Conservation (phyloP, 257 asterid genomes). For the Solanum commersonii region DNA sequence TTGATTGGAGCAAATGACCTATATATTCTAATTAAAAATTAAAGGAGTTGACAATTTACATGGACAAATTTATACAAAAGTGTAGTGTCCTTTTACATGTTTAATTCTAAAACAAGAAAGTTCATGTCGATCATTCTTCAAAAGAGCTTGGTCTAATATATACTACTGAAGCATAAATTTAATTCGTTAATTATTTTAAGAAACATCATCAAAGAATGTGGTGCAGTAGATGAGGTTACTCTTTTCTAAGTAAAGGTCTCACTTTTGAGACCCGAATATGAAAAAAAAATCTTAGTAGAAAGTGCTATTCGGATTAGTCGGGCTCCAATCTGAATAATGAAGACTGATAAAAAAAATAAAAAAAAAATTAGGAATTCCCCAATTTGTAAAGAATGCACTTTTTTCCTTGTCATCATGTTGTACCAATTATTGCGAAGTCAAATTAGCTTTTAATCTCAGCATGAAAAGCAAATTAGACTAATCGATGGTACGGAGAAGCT, state of each 20-base stretch:
- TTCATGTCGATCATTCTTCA: not conserved
- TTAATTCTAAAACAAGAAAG: too few relatives aligned
- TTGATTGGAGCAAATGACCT: not conserved
- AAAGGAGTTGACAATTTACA: not conserved
- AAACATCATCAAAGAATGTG: not conserved
- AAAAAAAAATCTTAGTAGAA: too few relatives aligned
- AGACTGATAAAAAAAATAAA: too few relatives aligned
- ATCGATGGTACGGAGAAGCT: not conserved
- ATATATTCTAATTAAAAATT: too few relatives aligned
- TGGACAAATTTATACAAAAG: not conserved
- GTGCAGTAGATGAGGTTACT: too few relatives aligned
- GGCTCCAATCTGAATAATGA: too few relatives aligned
- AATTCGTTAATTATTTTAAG: not conserved
- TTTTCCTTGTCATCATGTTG: not conserved
- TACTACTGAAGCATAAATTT: not conserved
- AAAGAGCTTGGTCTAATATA: not conserved
- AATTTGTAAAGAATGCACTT: not conserved
- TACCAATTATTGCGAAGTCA: not conserved
- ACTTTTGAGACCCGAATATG: rapidly evolving
- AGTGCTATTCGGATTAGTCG: too few relatives aligned
- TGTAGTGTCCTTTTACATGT: not conserved
- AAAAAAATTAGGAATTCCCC: not conserved
- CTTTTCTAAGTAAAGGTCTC: too few relatives aligned
- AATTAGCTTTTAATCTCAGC: not conserved
- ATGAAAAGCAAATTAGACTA: not conserved